Base-by-base conservation (phyloP, 176 grass and related monocot genomes). In the Oryza officinalis region DNA sequence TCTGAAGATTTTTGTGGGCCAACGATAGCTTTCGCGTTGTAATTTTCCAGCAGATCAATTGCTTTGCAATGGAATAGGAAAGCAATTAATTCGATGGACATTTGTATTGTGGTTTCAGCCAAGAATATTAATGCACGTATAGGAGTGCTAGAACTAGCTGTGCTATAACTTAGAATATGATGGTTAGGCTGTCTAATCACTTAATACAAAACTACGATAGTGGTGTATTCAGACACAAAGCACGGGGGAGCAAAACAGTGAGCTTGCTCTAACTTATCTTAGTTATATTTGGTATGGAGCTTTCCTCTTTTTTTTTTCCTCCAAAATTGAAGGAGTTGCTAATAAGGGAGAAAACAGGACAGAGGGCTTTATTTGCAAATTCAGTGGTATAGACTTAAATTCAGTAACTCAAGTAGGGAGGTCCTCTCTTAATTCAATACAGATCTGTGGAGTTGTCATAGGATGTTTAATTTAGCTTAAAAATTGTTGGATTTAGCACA, bases 1-100 rank as follows among this genome's bases (percentile, higher is more conserved):
- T 97, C 69, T 5, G 78, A 63, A 28, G 90, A 96, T 33, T 85
- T 85, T 60, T 75, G 83, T 2, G 88, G 93, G 3, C 88, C 93
- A 13, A 96, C 75, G 18, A 93, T 86, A 4, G 63, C 88, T 45
- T 79, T 72, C 8, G 89, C 86, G 27, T 75, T 78, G 17, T 80
- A 47, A 5, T 81, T 84, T 15, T 77, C 23, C n/a, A 94, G 78
- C 61, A 94, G 35, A 23, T 94, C 77, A 47, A 90, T 1, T 47
- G 87, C 90, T 94, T 66, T 18, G 8, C 18, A 76, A 63, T 70
- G 37, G 3, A 76, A 76, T 47, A 54, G 52, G 30, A 60, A 0
- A 30, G 37, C 4, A 43, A 68, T 37, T 68, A 33, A 40, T 59
- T 38, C 64, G 1, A 20, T 73, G 20, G 14, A 37, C 18, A 41